Evolutionary conservation across 2,329 filamentous ascomycete genomes (phyloP).

Genomic region (Aspergillus latus): DNA sequence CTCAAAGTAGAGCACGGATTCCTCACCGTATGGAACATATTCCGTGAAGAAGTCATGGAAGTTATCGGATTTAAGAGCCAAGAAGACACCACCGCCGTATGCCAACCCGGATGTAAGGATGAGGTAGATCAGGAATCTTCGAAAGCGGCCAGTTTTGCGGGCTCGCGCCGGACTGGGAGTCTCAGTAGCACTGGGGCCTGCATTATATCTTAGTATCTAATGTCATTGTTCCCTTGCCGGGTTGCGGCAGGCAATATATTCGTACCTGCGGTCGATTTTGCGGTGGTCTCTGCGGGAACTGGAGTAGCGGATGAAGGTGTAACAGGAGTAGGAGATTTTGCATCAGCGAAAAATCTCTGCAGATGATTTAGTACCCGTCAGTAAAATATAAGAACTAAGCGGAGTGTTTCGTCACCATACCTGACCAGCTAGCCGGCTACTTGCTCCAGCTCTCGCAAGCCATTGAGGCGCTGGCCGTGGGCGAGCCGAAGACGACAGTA

Average conservation of each 20-base stretch:
- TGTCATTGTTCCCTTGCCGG: constrained; percentile 7
- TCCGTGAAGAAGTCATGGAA: constrained; percentile 99
- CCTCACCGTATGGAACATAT: constrained; percentile 91
- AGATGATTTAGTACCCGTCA: constrained; percentile 14
- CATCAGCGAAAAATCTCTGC: constrained; percentile 54
- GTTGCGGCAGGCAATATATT: constrained; percentile 26
- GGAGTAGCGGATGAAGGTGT: constrained; percentile 48
- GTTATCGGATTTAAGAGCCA: constrained; percentile 90
- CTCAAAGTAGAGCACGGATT: constrained; percentile 91
- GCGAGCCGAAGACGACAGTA: constrained; percentile 41
- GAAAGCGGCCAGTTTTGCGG: constrained; percentile 70
- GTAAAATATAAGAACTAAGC: constrained; percentile 30
- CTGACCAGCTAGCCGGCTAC: constrained; percentile 43
- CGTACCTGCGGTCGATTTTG: constrained; percentile 44
- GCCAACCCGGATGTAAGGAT: constrained; percentile 72
- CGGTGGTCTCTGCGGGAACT: constrained; percentile 51
- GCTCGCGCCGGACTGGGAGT: constrained; percentile 48
- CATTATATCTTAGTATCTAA: constrained; percentile 35
- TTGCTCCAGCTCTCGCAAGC: constrained; percentile 39
- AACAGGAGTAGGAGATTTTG: constrained; percentile 46
- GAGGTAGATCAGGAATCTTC: constrained; percentile 74
- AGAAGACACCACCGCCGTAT: constrained; percentile 87
- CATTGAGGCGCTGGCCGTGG: constrained; percentile 44
- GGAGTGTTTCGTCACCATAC: constrained; percentile 31
- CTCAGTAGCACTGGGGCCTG: constrained; percentile 38